phyloP scores from a whole-genome alignment of 768 basidiomycete species.

The Hirschioporus abietinus region DNA sequence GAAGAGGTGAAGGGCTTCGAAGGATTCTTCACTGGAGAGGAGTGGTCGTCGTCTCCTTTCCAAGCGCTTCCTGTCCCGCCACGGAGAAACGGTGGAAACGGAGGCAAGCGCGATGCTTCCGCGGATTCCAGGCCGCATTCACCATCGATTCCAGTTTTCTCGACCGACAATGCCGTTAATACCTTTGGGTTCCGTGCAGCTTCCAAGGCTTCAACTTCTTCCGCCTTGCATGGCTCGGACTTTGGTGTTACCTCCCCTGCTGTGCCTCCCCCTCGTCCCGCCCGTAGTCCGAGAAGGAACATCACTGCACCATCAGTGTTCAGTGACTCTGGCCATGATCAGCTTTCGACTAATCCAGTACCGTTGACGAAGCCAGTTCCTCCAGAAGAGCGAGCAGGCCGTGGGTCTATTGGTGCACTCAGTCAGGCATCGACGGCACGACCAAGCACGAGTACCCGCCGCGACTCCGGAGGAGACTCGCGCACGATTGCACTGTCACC shows the following conservation, averaged over 20 bases:
- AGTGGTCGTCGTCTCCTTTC: slow-evolving; percentile 15
- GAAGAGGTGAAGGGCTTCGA: background rate
- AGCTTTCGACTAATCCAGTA: background rate
- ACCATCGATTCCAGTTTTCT: slow-evolving; percentile 47
- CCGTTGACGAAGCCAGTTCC: background rate
- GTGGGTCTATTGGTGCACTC: slow-evolving; percentile 16
- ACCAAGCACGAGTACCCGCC: slow-evolving; percentile 14
- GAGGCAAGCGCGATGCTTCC: slow-evolving; percentile 1
- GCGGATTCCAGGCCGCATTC: slow-evolving; percentile 20
- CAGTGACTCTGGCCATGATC: background rate
- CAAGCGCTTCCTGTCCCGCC: slow-evolving; percentile 36
- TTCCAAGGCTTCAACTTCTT: slow-evolving; percentile 2
- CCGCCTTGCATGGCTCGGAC: slow-evolving; percentile 10
- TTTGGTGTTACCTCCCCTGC: slow-evolving; percentile 4
- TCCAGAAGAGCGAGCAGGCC: background rate
- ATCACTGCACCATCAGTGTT: slow-evolving; percentile 7
- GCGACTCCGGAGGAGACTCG: slow-evolving; percentile 10
- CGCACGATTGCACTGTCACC: slow-evolving; percentile 11
- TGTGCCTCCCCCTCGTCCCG: slow-evolving; percentile 13
- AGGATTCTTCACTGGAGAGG: background rate
- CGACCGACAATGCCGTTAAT: slow-evolving; percentile 40
- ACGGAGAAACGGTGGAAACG: slow-evolving; percentile 17
- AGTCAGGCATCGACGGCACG: slow-evolving; percentile 29
- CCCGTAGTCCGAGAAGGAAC: slow-evolving; percentile 13
- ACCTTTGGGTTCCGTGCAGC: slow-evolving; percentile 25